Conservation (phyloP, 805 yeast species). For the Yamadazyma tumulicola region DNA sequence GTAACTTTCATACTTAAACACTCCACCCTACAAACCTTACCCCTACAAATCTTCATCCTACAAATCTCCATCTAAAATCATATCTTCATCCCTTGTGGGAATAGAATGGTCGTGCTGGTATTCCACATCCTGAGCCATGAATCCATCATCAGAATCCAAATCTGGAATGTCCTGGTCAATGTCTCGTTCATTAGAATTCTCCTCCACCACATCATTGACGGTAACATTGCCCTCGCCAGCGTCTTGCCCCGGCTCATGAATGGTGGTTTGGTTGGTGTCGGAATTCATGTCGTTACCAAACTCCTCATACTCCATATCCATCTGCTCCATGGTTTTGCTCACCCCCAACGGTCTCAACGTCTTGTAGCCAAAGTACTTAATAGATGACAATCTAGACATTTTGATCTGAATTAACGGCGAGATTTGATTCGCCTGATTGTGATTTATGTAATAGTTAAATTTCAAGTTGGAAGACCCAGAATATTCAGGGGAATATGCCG, state of each 20-base stretch:
- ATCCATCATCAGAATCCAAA: slow-evolving; percentile 43
- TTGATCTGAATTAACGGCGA: slow-evolving; percentile 18
- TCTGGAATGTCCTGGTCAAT: slow-evolving; percentile 47
- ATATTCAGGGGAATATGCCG: slow-evolving; percentile 50
- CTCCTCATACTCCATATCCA: slow-evolving; percentile 21
- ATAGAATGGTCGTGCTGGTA: slow-evolving; percentile 37
- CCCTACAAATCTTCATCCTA: background rate
- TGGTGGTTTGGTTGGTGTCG: background rate
- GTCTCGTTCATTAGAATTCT: slow-evolving; percentile 26
- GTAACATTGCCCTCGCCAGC: slow-evolving; percentile 44
- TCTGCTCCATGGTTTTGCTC: slow-evolving; percentile 37
- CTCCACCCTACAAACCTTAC: background rate
- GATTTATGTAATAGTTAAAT: slow-evolving; percentile 3
- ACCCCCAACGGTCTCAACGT: slow-evolving; percentile 38
- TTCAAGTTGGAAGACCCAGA: slow-evolving; percentile 21
- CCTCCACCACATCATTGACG: slow-evolving; percentile 33
- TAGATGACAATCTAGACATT: slow-evolving; percentile 20
- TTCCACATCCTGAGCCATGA: slow-evolving; percentile 47
- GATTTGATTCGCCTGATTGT: slow-evolving; percentile 1
- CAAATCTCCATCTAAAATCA: slow-evolving; percentile 37
- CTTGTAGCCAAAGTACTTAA: slow-evolving; percentile 32
- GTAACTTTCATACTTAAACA: background rate
- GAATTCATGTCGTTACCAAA: background rate
- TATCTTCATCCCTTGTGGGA: slow-evolving; percentile 24
- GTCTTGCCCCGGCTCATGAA: background rate